Percentiles rank a stretch among this genome's conserved stretches.
Evolutionary conservation across 2,329 filamentous ascomycete genomes (phyloP).

Genomic region (Orbilia brochopaga): DNA sequence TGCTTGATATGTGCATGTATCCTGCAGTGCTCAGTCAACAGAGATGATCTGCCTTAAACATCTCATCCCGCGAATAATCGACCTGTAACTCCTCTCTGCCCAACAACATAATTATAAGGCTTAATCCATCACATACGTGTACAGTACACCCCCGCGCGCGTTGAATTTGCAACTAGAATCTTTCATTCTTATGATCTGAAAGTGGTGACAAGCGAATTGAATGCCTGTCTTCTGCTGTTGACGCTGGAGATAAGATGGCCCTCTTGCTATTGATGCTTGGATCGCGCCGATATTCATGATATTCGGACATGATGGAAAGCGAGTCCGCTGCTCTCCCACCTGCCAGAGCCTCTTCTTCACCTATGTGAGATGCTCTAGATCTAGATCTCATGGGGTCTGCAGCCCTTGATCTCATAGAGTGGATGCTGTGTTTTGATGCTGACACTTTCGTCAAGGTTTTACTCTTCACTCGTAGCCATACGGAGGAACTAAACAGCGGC

Average conservation of each 20-base stretch:
- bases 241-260: conserved; percentile 35
- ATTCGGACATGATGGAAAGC: conserved; percentile 37
- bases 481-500: conserved; percentile 43
- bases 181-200: conserved; percentile 14
- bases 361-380: neutral
- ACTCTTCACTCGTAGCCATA: conserved; percentile 42
- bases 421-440: conserved; percentile 40
- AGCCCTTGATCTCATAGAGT: conserved; percentile 22
- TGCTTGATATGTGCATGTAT: too few relatives aligned
- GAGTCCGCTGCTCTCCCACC: conserved; percentile 22
- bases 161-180: neutral
- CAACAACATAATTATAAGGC: too few relatives aligned
- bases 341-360: conserved; percentile 5
- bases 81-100: too few relatives aligned
- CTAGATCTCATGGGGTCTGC: neutral
- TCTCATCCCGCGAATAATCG: too few relatives aligned
- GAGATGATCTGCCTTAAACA: too few relatives aligned
- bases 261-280: conserved; percentile 47
- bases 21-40: too few relatives aligned
- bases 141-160: too few relatives aligned
- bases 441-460: conserved; percentile 39
- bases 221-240: conserved; percentile 21
- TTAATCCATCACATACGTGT: too few relatives aligned
- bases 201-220: conserved; percentile 30
- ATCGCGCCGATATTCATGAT: conserved; percentile 38